Evolutionary conservation across 495 filamentous ascomycete genomes (phyloP), one percentile per base, ranked within the genome.

Genomic region (Pyronema domesticum): DNA sequence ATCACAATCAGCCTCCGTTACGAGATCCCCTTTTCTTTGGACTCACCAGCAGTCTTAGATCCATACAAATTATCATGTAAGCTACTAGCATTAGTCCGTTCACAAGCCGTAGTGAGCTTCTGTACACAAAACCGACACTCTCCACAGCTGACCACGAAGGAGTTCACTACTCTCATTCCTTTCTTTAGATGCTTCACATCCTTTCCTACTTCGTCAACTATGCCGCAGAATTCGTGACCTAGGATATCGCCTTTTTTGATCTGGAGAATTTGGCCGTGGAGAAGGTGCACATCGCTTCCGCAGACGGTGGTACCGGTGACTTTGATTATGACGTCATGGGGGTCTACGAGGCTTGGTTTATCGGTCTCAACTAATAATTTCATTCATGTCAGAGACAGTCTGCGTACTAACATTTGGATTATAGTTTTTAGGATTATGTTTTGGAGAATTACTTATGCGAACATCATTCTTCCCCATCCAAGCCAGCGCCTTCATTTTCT

Each of bases 291-390:
- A 57, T 94, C 87, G 53, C 76, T 81, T 3, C 87, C 87, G 69
- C 87, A 94, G 53, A 94, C 79, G 0, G 86, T 93, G 53, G 73
- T 80, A 0, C 86, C 85, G 0, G 87, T 93, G 15, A 94, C 76
- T 55, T 80, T 87, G 49, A 89, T 69, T 56, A 94, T 85, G 10
- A 86, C 85, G 62, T 94, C 87, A 33, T 69, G 67, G 42, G 76
- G 71, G 58, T 91, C 84, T 40, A 86, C 67, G 54, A 93, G 74
- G 51, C 69, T 73, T 1, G 87, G 85, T 59, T 80, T 82, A 0
- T 78, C 71, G 13, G 75, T 75, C 35, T 84, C 74, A 52, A 80
- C 76, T 73, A 54, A 58, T 53, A 50, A n/a, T n/a, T n/a, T n/a
- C n/a, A n/a, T n/a, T n/a, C n/a, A n/a, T n/a, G 61, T 15, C 46